phyloP scores from a whole-genome alignment of 1,284 basidiomycete genomes.

The Ceratobasidium papillatum region DNA sequence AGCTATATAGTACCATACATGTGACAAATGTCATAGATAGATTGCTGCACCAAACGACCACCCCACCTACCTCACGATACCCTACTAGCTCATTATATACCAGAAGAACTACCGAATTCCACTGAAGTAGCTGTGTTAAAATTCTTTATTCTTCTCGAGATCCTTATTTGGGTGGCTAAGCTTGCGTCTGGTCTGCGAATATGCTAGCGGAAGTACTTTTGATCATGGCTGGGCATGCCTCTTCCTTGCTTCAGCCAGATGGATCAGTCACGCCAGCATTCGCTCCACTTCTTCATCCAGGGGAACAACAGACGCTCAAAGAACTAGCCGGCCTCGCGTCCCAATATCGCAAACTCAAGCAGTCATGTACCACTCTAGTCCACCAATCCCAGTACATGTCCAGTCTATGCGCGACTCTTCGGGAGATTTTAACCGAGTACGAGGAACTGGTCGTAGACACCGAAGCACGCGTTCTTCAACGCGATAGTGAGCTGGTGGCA shows the following conservation, averaged over 20 bases:
- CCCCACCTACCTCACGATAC: too few relatives aligned
- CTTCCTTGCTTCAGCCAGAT: conserved; percentile 70
- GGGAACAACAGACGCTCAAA: conserved; percentile 82
- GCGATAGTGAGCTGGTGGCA: conserved; percentile 75
- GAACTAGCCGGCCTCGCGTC: conserved; percentile 74
- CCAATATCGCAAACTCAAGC: conserved; percentile 69
- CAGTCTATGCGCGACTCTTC: conserved; percentile 75
- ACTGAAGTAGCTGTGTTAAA: too few relatives aligned
- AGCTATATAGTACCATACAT: background rate
- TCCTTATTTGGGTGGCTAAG: background rate
- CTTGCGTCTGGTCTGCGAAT: background rate
- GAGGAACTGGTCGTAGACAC: conserved; percentile 80
- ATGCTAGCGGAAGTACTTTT: conserved; percentile 89
- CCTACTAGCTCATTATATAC: too few relatives aligned
- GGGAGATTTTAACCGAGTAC: conserved; percentile 79
- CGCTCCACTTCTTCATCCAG: conserved; percentile 79
- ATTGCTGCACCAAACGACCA: background rate
- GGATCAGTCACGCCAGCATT: conserved; percentile 69
- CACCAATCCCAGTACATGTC: conserved; percentile 73
- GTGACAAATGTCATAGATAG: background rate
- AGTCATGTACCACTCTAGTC: conserved; percentile 57
- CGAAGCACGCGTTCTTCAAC: conserved; percentile 76
- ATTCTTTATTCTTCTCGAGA: too few relatives aligned
- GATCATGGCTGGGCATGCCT: conserved; percentile 82
- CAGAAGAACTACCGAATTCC: too few relatives aligned